A percentile compares a stretch with the other conserved stretches of the same genome.
Conservation (phyloP, 805 yeast species). For the Metschnikowia corniflorae region DNA sequence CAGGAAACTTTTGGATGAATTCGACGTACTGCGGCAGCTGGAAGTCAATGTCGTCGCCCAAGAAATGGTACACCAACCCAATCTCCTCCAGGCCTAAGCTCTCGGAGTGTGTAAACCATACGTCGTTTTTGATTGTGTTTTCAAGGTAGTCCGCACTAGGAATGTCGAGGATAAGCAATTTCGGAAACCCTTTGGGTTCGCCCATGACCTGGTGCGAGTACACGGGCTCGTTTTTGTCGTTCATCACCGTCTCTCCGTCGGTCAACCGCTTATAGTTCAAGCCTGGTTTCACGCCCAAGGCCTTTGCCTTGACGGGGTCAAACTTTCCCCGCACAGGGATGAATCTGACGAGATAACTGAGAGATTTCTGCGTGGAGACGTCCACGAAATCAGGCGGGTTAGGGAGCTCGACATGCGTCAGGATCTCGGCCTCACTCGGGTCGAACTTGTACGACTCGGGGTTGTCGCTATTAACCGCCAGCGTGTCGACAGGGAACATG, state of each 20-base stretch:
- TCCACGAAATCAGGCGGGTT: conserved; percentile 18
- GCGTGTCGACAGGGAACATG: conserved; percentile 57
- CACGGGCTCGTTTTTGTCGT: conserved; percentile 57
- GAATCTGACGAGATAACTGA: conserved; percentile 67
- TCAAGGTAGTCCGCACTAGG: conserved; percentile 49
- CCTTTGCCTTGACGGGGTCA: conserved; percentile 58
- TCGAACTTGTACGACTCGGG: conserved; percentile 37
- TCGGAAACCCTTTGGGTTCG: conserved; percentile 52
- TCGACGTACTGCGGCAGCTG: conserved; percentile 38
- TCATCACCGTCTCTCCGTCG: conserved; percentile 52
- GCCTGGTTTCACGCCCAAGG: conserved; percentile 68
- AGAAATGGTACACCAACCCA: conserved; percentile 67
- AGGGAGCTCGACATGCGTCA: conserved; percentile 36
- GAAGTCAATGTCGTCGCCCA: conserved; percentile 59
- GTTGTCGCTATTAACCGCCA: conserved; percentile 33
- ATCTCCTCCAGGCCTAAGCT: conserved; percentile 35
- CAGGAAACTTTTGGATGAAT: conserved; percentile 56
- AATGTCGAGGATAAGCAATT: conserved; percentile 68
- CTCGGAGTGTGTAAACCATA: conserved; percentile 31
- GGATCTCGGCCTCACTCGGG: conserved; percentile 36
- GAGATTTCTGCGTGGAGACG: conserved; percentile 42
- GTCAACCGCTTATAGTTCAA: conserved; percentile 55
- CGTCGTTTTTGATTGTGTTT: conserved; percentile 23
- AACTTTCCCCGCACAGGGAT: conserved; percentile 76
- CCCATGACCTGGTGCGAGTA: conserved; percentile 72